Conservation (phyloP, 495 filamentous ascomycete genomes). For the Parmelia sp. region DNA sequence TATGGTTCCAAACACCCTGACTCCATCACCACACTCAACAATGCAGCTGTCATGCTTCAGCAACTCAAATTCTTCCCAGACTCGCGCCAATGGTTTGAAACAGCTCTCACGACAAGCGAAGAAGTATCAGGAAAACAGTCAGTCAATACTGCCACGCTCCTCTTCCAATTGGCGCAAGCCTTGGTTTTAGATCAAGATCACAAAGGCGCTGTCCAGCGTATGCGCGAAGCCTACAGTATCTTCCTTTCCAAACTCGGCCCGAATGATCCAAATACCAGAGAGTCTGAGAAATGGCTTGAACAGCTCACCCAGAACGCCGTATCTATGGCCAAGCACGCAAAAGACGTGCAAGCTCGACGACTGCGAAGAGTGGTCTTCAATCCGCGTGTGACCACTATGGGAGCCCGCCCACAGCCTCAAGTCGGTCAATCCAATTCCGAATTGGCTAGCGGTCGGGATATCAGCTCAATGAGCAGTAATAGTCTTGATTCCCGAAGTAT, state of each 20-base stretch:
- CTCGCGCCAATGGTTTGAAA: conserved; percentile 94
- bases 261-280: conserved; percentile 91
- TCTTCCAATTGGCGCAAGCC: conserved; percentile 95
- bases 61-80: conserved; percentile 84
- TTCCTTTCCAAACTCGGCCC: conserved; percentile 79
- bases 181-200: conserved; percentile 88
- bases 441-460: conserved; percentile 39
- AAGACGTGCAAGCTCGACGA: conserved; percentile 69
- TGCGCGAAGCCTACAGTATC: conserved; percentile 93
- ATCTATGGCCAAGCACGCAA: conserved; percentile 82
- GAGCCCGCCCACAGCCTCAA: conserved; percentile 37
- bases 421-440: conserved; percentile 49
- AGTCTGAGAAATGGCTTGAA: conserved; percentile 90
- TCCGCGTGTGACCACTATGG: conserved; percentile 47
- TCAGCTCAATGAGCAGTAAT: conserved; percentile 29
- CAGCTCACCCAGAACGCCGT: conserved; percentile 94
- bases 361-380: conserved; percentile 54
- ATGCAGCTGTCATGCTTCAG: conserved; percentile 97
- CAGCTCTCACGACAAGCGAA: conserved; percentile 79
- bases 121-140: conserved; percentile 78
- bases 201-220: conserved; percentile 79
- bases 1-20: conserved; percentile 92
- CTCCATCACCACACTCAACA: conserved; percentile 97
- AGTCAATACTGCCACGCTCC: conserved; percentile 87
- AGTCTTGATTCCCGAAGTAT: conserved; percentile 66